Evolutionary conservation across 768 basidiomycete genomes (phyloP).

Genomic region (Xerocomellus amylosporus): DNA sequence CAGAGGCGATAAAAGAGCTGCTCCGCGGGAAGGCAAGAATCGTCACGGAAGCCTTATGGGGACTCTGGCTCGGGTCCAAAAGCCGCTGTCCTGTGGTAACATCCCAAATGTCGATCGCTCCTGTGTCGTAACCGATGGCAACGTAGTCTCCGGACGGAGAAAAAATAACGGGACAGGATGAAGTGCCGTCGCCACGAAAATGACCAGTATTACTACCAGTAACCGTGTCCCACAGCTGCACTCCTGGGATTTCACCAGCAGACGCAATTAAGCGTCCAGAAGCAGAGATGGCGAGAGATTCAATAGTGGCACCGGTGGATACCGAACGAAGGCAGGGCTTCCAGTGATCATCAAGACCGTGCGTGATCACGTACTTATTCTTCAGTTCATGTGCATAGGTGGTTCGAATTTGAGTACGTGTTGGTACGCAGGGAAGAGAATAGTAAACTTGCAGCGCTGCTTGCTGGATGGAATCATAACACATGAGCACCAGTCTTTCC

Average conservation of each 20-base stretch:
- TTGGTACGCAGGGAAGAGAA: constrained; percentile 11
- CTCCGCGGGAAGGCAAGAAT: constrained; percentile 12
- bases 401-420: constrained; percentile 6
- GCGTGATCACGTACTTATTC: constrained; percentile 9
- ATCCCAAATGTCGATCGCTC: constrained; percentile 18
- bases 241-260: constrained; percentile 36
- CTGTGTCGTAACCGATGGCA: constrained; percentile 13
- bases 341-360: constrained; percentile 14
- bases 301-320: constrained; percentile 1
- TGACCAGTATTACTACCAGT: constrained; percentile 16
- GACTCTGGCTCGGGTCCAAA: not conserved
- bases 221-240: constrained; percentile 21
- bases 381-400: constrained; percentile 9
- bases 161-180: constrained; percentile 17
- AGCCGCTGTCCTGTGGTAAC: constrained; percentile 14
- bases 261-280: constrained; percentile 19
- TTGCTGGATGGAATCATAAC: constrained; percentile 19
- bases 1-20: constrained; percentile 13
- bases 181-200: not conserved
- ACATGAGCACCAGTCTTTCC: constrained; percentile 19
- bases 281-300: constrained; percentile 17
- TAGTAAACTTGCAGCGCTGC: constrained; percentile 18
- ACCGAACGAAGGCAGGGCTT: constrained; percentile 14
- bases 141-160: constrained; percentile 14
- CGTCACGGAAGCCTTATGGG: constrained; percentile 3